Percentiles rank a stretch among this genome's conserved stretches.
phyloP scores from a whole-genome alignment of 2,329 filamentous ascomycete genomes.

The Tolypocladium endophyticum region DNA sequence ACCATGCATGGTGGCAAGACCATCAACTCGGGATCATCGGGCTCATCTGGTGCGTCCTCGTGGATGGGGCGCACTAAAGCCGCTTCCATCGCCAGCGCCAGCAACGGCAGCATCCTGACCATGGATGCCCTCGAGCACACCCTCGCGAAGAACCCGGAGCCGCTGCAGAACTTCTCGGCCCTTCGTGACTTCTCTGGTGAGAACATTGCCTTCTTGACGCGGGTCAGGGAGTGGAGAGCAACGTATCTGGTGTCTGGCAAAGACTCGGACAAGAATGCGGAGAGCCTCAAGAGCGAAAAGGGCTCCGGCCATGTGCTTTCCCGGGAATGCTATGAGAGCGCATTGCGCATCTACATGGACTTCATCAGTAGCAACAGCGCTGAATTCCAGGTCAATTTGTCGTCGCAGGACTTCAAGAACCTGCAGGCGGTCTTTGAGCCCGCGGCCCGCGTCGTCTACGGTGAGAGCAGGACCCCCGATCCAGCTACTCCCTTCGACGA shows the following conservation, averaged over 20 bases:
- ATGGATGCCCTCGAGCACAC: slow-evolving; percentile 52
- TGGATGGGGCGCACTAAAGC: slow-evolving; percentile 25
- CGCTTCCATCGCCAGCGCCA: slow-evolving; percentile 19
- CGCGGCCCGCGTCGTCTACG: slow-evolving; percentile 35
- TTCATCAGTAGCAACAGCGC: slow-evolving; percentile 52
- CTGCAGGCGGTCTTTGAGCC: slow-evolving; percentile 47
- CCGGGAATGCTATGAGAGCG: slow-evolving; percentile 44
- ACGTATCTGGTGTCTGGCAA: slow-evolving; percentile 14
- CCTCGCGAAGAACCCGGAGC: slow-evolving; percentile 42
- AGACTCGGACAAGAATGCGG: slow-evolving; percentile 10
- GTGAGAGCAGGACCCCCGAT: slow-evolving; percentile 26
- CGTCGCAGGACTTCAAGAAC: slow-evolving; percentile 40
- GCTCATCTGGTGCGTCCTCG: slow-evolving; percentile 23
- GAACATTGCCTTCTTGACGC: slow-evolving; percentile 55
- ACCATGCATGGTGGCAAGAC: slow-evolving; percentile 19
- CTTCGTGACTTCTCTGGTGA: slow-evolving; percentile 55
- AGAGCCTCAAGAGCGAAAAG: slow-evolving; percentile 6
- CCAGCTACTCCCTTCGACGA: slow-evolving; percentile 33
- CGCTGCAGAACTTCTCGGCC: slow-evolving; percentile 51
- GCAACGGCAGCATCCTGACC: slow-evolving; percentile 38
- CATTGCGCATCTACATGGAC: slow-evolving; percentile 49
- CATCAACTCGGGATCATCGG: slow-evolving; percentile 21
- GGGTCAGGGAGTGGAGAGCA: slow-evolving; percentile 34
- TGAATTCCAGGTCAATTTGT: slow-evolving; percentile 58
- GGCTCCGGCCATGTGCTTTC: slow-evolving; percentile 15